Evolutionary conservation across 1,284 basidiomycete genomes (phyloP).

Genomic region (Pascua guehoae): DNA sequence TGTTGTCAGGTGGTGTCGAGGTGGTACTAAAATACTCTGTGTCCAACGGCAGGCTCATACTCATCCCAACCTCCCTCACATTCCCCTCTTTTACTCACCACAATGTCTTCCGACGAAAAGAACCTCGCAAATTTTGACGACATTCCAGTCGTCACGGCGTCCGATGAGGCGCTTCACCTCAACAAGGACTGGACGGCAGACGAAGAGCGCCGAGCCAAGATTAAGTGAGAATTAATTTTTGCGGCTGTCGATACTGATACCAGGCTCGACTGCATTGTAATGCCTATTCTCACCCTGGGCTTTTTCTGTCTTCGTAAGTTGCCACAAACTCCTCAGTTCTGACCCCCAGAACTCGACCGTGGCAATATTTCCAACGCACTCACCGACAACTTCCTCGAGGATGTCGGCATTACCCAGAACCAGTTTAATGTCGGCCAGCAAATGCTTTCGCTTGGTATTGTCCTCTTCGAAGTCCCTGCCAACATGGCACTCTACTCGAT

Average conservation of each 20-base stretch:
- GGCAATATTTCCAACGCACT: constrained; percentile 30
- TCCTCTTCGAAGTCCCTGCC: constrained; percentile 34
- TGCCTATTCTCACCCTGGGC: constrained; percentile 34
- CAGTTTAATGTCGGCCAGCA: constrained; percentile 38
- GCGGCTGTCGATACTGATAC: not conserved
- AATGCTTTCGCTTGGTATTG: constrained; percentile 37
- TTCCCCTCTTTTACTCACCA: no score
- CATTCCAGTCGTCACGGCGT: not conserved
- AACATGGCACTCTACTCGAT: constrained; percentile 28
- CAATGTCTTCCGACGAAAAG: not conserved
- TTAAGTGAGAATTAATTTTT: constrained; percentile 6
- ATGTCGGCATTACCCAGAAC: constrained; percentile 34
- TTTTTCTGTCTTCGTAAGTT: constrained; percentile 32
- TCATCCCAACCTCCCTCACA: no score
- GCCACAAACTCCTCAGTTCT: not conserved
- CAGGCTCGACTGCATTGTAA: constrained; percentile 32
- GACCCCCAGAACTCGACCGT: constrained; percentile 19
- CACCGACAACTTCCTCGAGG: constrained; percentile 30
- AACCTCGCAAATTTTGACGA: not conserved
- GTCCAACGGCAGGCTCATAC: no score
- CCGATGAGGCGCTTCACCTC: constrained; percentile 5
- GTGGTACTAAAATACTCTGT: no score
- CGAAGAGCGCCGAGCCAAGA: constrained; percentile 25
- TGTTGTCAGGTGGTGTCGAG: no score
- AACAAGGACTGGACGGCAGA: constrained; percentile 13